Base-by-base conservation (phyloP, 495 filamentous ascomycete species). In the Parachaetomium inaequale region DNA sequence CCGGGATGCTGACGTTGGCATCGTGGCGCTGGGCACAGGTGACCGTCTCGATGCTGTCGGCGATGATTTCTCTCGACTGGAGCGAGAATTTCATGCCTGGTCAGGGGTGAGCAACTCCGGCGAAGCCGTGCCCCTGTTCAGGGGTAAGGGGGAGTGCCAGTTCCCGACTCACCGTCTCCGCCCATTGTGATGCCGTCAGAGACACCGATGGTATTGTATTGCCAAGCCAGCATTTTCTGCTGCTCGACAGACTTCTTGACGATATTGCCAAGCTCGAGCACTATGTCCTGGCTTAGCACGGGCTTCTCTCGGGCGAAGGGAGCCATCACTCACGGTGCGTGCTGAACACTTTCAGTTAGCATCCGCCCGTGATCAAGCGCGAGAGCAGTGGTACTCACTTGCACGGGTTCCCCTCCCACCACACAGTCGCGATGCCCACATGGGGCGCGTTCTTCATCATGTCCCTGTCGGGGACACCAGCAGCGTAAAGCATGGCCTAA, bases 111-210 rank as follows among this genome's bases (percentile, higher is more conserved):
- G 21, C 19, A 50, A 62, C 28, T 10, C 56, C 58, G 59, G 36
- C 29, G 52, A 49, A 31, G 12, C 4, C 11, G 2, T 54, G 21
- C 51, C 51, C 34, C 17, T 29, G 31, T 12, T 45, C 49, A 53
- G 25, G 57, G 57, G 36, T 50, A 15, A 43, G 62, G 40, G 50
- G 50, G 11, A 17, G 47, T n/a, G n/a, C n/a, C n/a, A 58, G 19
- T 6, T n/a, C 6, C 23, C 21, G 14, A 67, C 78, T 64, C 63
- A 93, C 92, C 93, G 78, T 97, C 91, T 61, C 89, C 89, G 47
- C 94, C 92, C 94, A 97, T 97, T 12, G 93, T 96, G 68, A 98
- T 96, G 19, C 85, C 94, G 75, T 97, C 93, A 15, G 81, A 92
- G 4, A 96, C 93, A 42, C 93, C 93, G 70, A 97, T 86, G 40